Conservation (phyloP, 2,329 filamentous ascomycete genomes). For the Aspergillus niger region DNA sequence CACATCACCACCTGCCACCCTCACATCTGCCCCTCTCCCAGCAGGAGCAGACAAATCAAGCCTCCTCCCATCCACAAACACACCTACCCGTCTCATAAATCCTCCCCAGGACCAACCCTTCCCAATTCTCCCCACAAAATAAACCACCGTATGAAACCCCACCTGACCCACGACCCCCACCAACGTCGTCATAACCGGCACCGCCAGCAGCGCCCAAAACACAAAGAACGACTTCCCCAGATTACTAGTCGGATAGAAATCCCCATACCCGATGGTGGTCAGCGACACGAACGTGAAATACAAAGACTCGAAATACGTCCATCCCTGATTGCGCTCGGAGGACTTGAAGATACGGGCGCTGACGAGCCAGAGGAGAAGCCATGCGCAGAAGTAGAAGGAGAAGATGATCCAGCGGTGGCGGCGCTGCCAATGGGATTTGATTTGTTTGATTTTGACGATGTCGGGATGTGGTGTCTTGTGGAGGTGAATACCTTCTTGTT, state of each 20-base stretch:
- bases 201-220: constrained; percentile 58
- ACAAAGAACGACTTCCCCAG: constrained; percentile 59
- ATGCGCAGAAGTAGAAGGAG: constrained; percentile 40
- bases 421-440: not conserved
- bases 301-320: constrained; percentile 55
- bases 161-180: not conserved
- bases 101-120: not conserved
- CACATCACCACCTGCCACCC: not conserved
- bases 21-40: too few species aligned
- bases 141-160: not conserved
- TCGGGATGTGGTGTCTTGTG: not conserved
- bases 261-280: constrained; percentile 59
- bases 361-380: constrained; percentile 47
- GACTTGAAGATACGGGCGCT: constrained; percentile 55
- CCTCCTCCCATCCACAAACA: not conserved
- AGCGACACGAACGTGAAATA: constrained; percentile 58
- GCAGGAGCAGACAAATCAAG: not conserved
- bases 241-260: constrained; percentile 50
- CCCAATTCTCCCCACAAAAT: not conserved
- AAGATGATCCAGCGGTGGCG: constrained; percentile 35
- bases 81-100: not conserved
- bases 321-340: constrained; percentile 49
- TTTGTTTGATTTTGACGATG: not conserved
- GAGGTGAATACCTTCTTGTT: not conserved
- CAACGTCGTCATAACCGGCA: constrained; percentile 53